Evolutionary conservation across 305 asterid species (phyloP).

Genomic region (Ilex paraguariensis): DNA sequence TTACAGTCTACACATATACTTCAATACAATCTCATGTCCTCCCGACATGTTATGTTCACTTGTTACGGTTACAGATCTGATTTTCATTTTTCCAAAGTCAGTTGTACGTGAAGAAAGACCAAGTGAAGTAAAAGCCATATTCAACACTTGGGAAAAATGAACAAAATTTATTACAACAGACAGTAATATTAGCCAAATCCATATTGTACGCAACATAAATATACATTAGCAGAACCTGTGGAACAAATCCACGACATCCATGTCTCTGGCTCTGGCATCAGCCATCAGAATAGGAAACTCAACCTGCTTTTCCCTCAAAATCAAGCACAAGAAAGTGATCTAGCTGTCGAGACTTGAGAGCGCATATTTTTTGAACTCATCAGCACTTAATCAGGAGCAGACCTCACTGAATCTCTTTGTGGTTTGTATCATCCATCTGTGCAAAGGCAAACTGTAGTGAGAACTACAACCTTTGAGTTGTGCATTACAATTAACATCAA

Average conservation of each 20-base stretch:
- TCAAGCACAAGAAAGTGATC: slow-evolving; percentile 89
- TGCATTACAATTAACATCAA: not conserved
- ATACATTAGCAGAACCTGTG: slow-evolving; percentile 42
- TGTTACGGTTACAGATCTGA: no score
- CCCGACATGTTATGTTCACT: no score
- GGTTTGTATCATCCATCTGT: slow-evolving; percentile 70
- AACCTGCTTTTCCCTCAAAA: slow-evolving; percentile 97
- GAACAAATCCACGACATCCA: slow-evolving; percentile 71
- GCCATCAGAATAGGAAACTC: slow-evolving; percentile 85
- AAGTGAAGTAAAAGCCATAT: no score
- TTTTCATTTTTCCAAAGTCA: no score
- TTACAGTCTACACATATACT: no score
- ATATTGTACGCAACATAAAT: no score
- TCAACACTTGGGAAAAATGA: no score
- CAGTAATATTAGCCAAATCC: no score
- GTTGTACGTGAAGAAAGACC: no score
- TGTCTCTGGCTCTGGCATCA: slow-evolving; percentile 50
- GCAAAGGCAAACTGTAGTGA: not conserved
- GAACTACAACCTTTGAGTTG: not conserved
- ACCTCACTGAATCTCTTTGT: slow-evolving; percentile 63
- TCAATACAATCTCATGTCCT: no score
- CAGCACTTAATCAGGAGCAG: slow-evolving; percentile 31
- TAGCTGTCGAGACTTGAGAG: slow-evolving; percentile 39
- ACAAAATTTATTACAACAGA: no score
- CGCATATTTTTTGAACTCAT: slow-evolving; percentile 24